Conservation (phyloP, 345 rosid species). For the Atalantia buxifolia region DNA sequence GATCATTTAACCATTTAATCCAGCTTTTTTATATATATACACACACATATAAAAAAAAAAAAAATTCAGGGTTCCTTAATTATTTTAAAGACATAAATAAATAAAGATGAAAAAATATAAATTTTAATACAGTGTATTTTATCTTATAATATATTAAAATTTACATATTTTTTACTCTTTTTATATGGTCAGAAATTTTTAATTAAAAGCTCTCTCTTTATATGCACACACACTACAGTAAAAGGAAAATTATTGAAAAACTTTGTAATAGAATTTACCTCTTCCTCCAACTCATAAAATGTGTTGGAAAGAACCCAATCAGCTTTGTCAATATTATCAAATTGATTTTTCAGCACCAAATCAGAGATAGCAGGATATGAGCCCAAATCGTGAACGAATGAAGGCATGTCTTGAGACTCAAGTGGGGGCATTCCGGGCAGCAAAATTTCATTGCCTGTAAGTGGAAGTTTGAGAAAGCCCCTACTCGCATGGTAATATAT, state of each 20-base stretch:
- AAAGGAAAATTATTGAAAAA: neutral
- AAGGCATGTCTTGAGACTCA: conserved; percentile 22
- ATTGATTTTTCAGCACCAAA: conserved; percentile 19
- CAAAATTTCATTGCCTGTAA: neutral
- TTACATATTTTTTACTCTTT: too few relatives aligned
- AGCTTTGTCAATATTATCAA: conserved; percentile 21
- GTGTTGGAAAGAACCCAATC: conserved; percentile 30
- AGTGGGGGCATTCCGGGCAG: conserved; percentile 35
- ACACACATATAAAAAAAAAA: too few relatives aligned
- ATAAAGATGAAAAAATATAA: too few relatives aligned
- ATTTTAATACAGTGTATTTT: too few relatives aligned
- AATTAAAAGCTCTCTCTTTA: too few relatives aligned
- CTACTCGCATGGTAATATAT: conserved; percentile 15
- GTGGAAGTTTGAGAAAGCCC: conserved; percentile 22
- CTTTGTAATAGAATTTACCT: conserved; percentile 7
- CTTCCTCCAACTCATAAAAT: conserved; percentile 27
- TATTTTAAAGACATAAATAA: too few relatives aligned
- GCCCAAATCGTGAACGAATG: conserved; percentile 15
- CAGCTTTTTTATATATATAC: too few relatives aligned
- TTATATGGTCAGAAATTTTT: too few relatives aligned
- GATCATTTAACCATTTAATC: too few relatives aligned
- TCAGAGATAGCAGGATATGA: conserved; percentile 22
- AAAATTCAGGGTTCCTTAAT: too few relatives aligned
- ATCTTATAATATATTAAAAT: too few relatives aligned
- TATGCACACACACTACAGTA: too few relatives aligned